Base-by-base conservation (phyloP, 164 flowering plant species). In the Magnolia officinalis region DNA sequence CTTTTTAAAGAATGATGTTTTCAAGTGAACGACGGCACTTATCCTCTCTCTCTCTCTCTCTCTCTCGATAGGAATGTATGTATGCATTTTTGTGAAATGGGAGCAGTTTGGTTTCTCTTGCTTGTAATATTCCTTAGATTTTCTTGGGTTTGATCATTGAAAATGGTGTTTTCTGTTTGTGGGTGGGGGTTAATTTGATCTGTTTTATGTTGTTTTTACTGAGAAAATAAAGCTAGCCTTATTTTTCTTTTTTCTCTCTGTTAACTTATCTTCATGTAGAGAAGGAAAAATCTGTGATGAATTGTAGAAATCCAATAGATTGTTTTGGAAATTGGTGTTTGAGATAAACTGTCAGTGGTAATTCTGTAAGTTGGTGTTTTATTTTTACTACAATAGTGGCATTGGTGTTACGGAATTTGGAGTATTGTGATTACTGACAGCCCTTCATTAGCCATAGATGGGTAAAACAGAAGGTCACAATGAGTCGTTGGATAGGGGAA, bases 321-420 rank as follows among this genome's bases (percentile, higher is more conserved):
- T 13, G 63, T 59, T 59, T 59, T 19, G n/a, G 63, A 59, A 59
- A 13, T 59, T 59, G 63, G 18, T 59, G 18, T 19, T 59, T 19
- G 14, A 19, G 14, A 13, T 59, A 63, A 45, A 13, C 67, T 58
- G 26, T 50, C 63, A 67, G 29, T 8, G 63, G 51, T 67, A 77
- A 31, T 31, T 2, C 68, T 63, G 75, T 72, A 79, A 79, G 81
- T 82, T 83, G 84, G 74, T 63, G 59, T 76, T 63, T 83, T 2
- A 37, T 2, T 37, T 37, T 37, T 5, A 2, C 6, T 37, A 37
- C 45, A 37, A 37, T 37, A 37, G 5, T 37, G 45, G 45, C 45
- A 37, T 37, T 37, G 45, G 45, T 37, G 4, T 37, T 37, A 2
- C 4, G 45, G 45, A 37, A 37, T 37, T 37, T 37, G 45, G 45